Base-by-base conservation (phyloP, 352 stramenopile species). In the Pythium rhizo-oryzae region DNA sequence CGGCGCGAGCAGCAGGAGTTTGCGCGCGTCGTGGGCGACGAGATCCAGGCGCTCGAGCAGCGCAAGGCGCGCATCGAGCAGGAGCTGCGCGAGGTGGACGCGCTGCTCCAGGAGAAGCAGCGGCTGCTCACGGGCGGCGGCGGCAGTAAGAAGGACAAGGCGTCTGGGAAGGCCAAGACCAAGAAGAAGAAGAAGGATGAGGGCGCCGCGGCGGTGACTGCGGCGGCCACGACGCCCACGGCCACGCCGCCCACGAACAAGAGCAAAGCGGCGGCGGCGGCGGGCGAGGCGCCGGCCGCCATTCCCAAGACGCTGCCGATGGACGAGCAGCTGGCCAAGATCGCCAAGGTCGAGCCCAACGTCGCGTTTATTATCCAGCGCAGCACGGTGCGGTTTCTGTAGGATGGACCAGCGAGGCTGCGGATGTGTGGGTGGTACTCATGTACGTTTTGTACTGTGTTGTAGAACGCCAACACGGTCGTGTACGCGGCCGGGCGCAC, bases 331-430 rank as follows among this genome's bases (percentile, higher is more conserved):
- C 72, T 94, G 15, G 57, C 70, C 46, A 91, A 86, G 63, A 80
- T 94, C 51, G 75, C 76, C 16, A 89, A 89, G 47, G 76, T 85
- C 23, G 87, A 95, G 54, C 82, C 84, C 9, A 84, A 93, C 60
- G 83, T 92, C 39, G 84, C 82, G 11, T 93, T 95, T 52, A 93
- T 95, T 60, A 95, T 95, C 71, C 87, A 95, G 69, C 87, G 87
- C 53, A 94, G 85, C 76, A 93, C 85, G 68, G 85, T 94, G 55
- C 59, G n/a, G 84, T 61, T 56, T 19, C 30, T 9, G 30, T 39
- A 16, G 21, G 9, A 18, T 12, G 9, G 15, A 43, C 37, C 5
- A 11, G 37, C 25, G 23, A 43, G 15, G 43, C 28, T 2, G 2
- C 6, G 28, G 28, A 33, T 33, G 28, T 33, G 18, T 19, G n/a